A percentile compares a stretch with the other conserved stretches of the same genome.
phyloP scores from a whole-genome alignment of 768 basidiomycete species.

The Cyathus striatus region DNA sequence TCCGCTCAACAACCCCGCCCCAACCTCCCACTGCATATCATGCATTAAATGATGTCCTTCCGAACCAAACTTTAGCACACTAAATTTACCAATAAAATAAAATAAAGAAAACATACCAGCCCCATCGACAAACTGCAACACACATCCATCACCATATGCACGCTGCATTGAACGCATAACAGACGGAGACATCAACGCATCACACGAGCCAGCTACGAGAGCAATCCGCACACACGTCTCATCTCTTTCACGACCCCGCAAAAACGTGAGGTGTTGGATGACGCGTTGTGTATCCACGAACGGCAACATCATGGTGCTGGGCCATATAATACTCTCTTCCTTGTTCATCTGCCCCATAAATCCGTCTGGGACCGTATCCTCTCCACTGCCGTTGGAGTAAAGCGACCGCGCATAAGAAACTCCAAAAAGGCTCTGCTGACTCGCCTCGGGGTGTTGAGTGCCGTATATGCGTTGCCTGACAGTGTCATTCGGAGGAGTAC shows the following conservation, averaged over 20 bases:
- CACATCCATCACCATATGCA: slow-evolving; percentile 4
- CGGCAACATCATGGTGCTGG: slow-evolving; percentile 10
- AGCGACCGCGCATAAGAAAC: no score
- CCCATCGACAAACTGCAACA: neutral
- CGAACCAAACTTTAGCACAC: no score
- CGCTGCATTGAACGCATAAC: slow-evolving; percentile 1
- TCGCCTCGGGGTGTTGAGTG: neutral
- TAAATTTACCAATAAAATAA: no score
- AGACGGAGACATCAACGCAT: slow-evolving; percentile 1
- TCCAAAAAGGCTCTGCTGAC: slow-evolving; percentile 9
- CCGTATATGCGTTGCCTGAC: neutral
- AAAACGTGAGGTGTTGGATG: slow-evolving; percentile 3
- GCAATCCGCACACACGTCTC: neutral
- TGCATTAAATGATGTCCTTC: no score
- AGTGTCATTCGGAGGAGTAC: neutral
- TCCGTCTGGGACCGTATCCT: slow-evolving; percentile 2
- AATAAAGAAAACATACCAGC: slow-evolving; percentile 2
- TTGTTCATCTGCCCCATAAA: slow-evolving; percentile 6
- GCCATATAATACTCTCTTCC: slow-evolving; percentile 10
- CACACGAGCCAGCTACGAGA: slow-evolving; percentile 1
- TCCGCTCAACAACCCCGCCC: no score
- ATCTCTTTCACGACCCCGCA: neutral
- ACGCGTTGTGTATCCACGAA: slow-evolving; percentile 8
- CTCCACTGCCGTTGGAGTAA: neutral
- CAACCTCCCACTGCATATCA: no score